Conservation (phyloP, 306 rosid genomes). For the Purshia tridentata region DNA sequence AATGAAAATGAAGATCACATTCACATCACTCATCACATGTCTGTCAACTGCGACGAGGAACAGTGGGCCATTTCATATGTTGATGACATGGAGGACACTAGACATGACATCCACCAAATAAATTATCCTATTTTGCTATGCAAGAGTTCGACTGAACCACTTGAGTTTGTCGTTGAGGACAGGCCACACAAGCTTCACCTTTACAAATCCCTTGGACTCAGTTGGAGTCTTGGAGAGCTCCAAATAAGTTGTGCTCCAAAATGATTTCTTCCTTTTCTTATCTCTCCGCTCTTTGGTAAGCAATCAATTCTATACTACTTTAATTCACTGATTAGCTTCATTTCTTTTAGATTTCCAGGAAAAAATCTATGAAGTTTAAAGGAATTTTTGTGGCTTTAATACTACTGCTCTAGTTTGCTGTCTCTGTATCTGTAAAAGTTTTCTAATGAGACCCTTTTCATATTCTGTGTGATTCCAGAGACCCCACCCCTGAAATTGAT, state of each 20-base stretch:
- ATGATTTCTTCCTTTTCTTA: conserved; percentile 19
- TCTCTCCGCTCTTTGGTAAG: conserved; percentile 43
- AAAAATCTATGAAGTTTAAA: not conserved
- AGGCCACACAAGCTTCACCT: conserved; percentile 58
- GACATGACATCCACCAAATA: not conserved
- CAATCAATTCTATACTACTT: conserved; percentile 12
- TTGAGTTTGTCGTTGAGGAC: conserved; percentile 28
- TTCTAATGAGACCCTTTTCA: not conserved
- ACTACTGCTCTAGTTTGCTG: not conserved
- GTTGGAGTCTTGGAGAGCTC: not conserved
- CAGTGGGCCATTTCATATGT: not conserved
- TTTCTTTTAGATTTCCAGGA: not conserved
- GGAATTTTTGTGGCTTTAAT: not conserved
- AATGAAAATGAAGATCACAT: not conserved
- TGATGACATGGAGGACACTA: not conserved
- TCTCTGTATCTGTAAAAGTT: not conserved
- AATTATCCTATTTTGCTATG: no score
- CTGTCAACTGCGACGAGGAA: not conserved
- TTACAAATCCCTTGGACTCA: conserved; percentile 24
- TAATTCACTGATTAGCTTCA: conserved; percentile 5
- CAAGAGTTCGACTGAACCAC: conserved; percentile 6
- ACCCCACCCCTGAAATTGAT: conserved; percentile 3
- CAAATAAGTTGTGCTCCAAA: not conserved
- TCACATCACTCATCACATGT: no score
- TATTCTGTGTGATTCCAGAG: conserved; percentile 14